A percentile compares a stretch with the other conserved stretches of the same genome.
These are phyloP conservation scores for Pigoraptor vietnamica DNA, from an alignment of 78 protist genomes.

Conservation along the genomic window DNA sequence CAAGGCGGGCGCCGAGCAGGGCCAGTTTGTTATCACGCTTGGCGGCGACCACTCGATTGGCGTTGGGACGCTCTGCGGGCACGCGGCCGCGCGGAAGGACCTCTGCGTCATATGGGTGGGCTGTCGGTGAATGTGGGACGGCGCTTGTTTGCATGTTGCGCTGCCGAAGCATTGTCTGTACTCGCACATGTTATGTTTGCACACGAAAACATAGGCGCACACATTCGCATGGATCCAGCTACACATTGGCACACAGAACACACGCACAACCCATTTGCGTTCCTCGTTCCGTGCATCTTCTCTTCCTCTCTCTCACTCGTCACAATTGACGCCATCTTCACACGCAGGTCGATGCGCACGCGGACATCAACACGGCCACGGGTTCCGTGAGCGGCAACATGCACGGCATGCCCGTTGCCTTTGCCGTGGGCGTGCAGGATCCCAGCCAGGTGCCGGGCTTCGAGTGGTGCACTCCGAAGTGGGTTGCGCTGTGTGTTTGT, in stretches of 20 bases:
- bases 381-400: conserved; percentile 20
- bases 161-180: no score
- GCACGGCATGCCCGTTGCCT: conserved; percentile 56
- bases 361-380: conserved; percentile 41
- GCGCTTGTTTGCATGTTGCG: no score
- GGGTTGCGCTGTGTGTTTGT: no score
- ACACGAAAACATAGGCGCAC: no score
- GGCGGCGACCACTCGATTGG: conserved; percentile 17
- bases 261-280: no score
- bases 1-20: neutral
- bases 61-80: neutral
- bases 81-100: neutral
- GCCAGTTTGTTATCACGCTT: neutral
- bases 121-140: no score
- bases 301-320: no score
- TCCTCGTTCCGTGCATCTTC: no score
- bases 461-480: neutral
- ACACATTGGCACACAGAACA: no score
- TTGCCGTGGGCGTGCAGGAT: neutral
- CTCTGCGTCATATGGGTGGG: conserved; percentile 32
- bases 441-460: neutral
- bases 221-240: no score
- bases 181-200: no score
- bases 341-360: conserved; percentile 36
- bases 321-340: no score